Evolutionary conservation across 176 grass and related monocot species (phyloP).

Genomic region (Cenchrus fungigraminus): DNA sequence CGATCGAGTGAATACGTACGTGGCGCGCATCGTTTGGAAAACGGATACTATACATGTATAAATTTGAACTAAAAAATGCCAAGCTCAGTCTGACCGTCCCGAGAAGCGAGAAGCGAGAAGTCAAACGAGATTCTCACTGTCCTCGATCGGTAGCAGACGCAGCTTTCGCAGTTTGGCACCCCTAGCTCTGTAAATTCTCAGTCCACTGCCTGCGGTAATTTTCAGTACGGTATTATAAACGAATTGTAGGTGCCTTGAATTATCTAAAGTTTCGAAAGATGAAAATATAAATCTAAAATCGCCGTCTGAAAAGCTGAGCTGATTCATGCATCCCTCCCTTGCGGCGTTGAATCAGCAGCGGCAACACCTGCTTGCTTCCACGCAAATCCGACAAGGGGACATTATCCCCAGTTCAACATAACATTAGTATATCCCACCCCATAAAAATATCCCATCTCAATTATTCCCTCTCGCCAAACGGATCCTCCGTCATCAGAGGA

Average conservation of each 20-base stretch:
- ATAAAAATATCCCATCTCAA: not conserved
- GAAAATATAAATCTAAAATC: not conserved
- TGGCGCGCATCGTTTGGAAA: not conserved
- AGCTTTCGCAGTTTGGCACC: not conserved
- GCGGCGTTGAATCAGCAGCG: not conserved
- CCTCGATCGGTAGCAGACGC: not conserved
- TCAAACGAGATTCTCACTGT: slow-evolving; percentile 49
- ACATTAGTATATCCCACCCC: not conserved
- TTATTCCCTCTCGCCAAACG: not conserved
- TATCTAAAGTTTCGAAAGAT: not conserved
- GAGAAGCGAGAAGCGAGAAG: not conserved
- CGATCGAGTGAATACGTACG: not conserved
- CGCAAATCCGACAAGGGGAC: not conserved
- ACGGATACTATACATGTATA: not conserved
- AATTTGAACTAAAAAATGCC: not conserved
- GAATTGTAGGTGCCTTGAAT: not conserved
- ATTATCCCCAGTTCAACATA: not conserved
- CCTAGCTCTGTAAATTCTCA: not conserved
- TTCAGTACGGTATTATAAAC: not conserved
- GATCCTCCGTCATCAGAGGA: not conserved
- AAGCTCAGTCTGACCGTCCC: not conserved
- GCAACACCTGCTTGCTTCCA: not conserved
- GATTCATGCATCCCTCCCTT: not conserved
- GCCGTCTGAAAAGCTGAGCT: not conserved
- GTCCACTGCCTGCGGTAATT: no score